Percentiles rank a stretch among this genome's conserved stretches.
Evolutionary conservation across 2,329 filamentous ascomycete genomes (phyloP).

Genomic region (Alternaria sp.): DNA sequence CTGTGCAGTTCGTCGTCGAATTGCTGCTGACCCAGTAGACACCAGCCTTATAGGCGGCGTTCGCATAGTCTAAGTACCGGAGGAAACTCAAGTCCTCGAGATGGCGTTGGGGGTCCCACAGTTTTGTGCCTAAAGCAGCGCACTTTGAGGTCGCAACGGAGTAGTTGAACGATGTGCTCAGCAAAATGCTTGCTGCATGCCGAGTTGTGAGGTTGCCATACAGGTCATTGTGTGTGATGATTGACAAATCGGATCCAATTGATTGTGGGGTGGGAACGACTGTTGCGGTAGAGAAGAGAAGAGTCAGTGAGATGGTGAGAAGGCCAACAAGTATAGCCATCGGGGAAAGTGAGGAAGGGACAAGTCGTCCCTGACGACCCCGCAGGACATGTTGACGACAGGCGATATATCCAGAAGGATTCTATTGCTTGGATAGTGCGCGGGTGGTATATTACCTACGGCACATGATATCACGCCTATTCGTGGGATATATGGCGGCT

Average conservation of each 20-base stretch:
- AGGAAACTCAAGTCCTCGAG: constrained; percentile 25
- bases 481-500: constrained; percentile 15
- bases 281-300: constrained; percentile 17
- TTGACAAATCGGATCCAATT: constrained; percentile 40
- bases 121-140: constrained; percentile 28
- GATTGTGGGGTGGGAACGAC: constrained; percentile 31
- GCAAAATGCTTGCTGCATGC: constrained; percentile 27
- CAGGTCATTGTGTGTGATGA: constrained; percentile 41
- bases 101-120: constrained; percentile 27
- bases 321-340: background rate
- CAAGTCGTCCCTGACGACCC: background rate
- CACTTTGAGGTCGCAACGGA: constrained; percentile 25
- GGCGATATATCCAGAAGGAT: background rate
- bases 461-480: background rate
- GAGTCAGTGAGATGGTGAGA: constrained; percentile 6
- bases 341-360: background rate
- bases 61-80: constrained; percentile 21
- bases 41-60: constrained; percentile 23
- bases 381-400: background rate
- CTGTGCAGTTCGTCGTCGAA: constrained; percentile 22
- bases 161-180: constrained; percentile 20
- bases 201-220: constrained; percentile 33
- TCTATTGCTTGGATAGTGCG: background rate
- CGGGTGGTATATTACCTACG: background rate
- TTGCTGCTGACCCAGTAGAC: background rate